A percentile compares a stretch with the other conserved stretches of the same genome.
Evolutionary conservation across 2,329 filamentous ascomycete genomes (phyloP).

Genomic region (Beauveria sp.): DNA sequence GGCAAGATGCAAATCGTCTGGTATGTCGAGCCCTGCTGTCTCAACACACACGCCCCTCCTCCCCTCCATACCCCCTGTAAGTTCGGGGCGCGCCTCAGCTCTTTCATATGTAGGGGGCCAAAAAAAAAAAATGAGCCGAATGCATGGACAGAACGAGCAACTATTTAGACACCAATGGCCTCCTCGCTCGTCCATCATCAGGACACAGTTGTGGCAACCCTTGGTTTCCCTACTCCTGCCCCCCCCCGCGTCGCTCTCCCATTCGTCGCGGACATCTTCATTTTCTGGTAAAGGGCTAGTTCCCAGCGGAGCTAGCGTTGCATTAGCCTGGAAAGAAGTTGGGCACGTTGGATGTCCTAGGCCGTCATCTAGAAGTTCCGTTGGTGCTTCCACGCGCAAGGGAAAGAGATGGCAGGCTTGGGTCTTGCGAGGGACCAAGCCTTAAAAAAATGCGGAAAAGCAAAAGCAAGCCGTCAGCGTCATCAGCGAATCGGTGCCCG

Average conservation of each 20-base stretch:
- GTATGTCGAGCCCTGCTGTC: too few relatives aligned
- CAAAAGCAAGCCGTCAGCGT: neutral
- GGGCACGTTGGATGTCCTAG: neutral
- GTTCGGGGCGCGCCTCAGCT: neutral
- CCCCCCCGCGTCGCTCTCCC: neutral
- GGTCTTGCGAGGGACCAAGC: too few relatives aligned
- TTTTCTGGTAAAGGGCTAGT: neutral
- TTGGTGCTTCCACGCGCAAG: neutral
- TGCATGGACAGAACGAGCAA: too few relatives aligned
- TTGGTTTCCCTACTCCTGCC: too few relatives aligned
- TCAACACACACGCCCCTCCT: neutral
- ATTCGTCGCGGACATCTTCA: neutral
- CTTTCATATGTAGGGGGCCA: conserved; percentile 1
- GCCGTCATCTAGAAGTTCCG: conserved; percentile 6
- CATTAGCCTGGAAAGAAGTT: neutral
- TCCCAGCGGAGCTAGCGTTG: neutral
- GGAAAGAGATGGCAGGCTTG: neutral
- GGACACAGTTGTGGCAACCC: too few relatives aligned
- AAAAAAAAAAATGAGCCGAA: neutral
- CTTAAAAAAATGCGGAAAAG: neutral
- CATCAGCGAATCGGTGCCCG: neutral
- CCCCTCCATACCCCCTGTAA: neutral
- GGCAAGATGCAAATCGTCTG: too few relatives aligned
- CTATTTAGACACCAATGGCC: too few relatives aligned
- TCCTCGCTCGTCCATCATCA: too few relatives aligned